These are phyloP conservation scores for Coelastrella sp. DNA, from an alignment of 139 green algal species.

Conservation along the genomic window DNA sequence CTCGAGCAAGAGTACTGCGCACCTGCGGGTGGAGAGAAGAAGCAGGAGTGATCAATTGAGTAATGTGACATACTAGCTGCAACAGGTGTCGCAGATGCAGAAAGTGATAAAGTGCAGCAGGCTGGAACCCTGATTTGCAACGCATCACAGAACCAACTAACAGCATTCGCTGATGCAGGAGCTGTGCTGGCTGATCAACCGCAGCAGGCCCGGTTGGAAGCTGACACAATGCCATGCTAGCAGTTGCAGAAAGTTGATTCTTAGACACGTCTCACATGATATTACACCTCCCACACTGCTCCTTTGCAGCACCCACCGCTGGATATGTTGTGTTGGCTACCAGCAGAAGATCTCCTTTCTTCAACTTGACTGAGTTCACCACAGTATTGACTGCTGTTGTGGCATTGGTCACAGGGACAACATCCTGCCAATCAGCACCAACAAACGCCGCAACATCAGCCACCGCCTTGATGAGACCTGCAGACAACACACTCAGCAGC, in stretches of 20 bases:
- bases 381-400: slow-evolving; percentile 66
- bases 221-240: background rate
- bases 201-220: background rate
- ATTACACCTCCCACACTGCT: background rate
- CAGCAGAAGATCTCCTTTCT: slow-evolving; percentile 60
- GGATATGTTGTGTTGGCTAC: slow-evolving; percentile 66
- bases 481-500: background rate
- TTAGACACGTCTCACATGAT: background rate
- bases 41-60: background rate
- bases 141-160: no score
- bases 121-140: no score
- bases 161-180: no score
- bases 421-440: slow-evolving; percentile 54
- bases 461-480: slow-evolving; percentile 55
- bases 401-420: slow-evolving; percentile 69
- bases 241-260: background rate
- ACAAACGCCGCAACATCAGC: slow-evolving; percentile 58
- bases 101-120: no score
- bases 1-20: slow-evolving; percentile 46
- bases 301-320: slow-evolving; percentile 53
- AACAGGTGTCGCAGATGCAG: background rate
- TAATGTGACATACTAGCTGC: background rate
- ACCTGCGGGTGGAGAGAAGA: slow-evolving; percentile 32
- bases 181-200: no score
- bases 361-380: slow-evolving; percentile 43